Conservation (phyloP, 257 asterid genomes). For the Solanum bulbocastanum region DNA sequence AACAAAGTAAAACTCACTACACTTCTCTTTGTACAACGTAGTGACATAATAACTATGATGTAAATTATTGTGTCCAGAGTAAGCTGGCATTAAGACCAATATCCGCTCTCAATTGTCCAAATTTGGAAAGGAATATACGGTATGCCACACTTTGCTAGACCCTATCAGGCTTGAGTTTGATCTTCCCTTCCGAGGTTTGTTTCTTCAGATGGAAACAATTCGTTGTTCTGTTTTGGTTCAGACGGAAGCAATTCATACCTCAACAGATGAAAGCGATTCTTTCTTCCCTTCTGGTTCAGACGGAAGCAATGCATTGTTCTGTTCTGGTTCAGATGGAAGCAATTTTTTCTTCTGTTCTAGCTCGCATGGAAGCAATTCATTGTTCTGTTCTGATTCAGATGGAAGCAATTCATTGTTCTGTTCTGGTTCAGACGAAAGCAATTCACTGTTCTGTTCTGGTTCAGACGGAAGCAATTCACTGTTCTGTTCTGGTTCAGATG, state of each 20-base stretch:
- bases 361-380: background rate
- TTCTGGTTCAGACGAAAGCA: background rate
- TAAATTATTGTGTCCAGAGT: background rate
- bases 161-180: background rate
- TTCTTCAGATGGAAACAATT: background rate
- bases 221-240: background rate
- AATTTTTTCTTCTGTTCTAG: background rate
- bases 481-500: background rate
- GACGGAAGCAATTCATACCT: background rate
- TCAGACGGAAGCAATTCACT: background rate
- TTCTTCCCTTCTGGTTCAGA: background rate
- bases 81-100: background rate
- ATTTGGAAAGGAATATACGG: background rate
- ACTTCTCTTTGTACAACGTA: background rate
- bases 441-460: background rate
- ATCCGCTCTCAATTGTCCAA: background rate
- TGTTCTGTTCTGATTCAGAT: background rate
- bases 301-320: background rate
- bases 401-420: background rate
- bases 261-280: background rate
- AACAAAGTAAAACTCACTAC: background rate
- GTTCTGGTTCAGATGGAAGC: background rate
- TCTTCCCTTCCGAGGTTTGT: background rate
- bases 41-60: background rate
- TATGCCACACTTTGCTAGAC: background rate